phyloP scores from a whole-genome alignment of 192 early-diverging fungal species.

The Coemansia sp. region DNA sequence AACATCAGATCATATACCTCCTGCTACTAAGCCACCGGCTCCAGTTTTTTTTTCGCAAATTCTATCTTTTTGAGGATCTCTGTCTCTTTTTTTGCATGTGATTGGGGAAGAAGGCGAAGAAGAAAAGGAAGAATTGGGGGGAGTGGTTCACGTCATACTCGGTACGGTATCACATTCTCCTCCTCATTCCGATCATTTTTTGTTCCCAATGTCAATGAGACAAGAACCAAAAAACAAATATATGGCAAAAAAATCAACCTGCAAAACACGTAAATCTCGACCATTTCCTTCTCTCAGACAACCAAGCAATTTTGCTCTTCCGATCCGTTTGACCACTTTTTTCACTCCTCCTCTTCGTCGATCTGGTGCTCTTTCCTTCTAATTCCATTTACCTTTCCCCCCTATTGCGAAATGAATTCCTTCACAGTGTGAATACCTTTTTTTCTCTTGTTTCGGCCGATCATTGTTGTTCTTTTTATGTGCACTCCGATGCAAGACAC shows the following conservation, averaged over 20 bases:
- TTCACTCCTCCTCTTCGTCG: not conserved
- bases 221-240: not conserved
- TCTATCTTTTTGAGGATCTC: not conserved
- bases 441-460: not conserved
- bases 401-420: too few species aligned
- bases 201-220: too few species aligned
- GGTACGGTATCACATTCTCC: not conserved
- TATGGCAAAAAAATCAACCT: not conserved
- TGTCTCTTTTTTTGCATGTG: constrained; percentile 3
- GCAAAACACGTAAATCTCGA: not conserved
- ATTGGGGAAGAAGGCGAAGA: not conserved
- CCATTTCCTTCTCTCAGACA: not conserved
- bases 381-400: not conserved
- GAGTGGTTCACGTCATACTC: not conserved
- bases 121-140: not conserved
- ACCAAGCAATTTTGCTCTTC: not conserved
- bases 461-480: too few species aligned
- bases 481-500: too few species aligned
- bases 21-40: not conserved
- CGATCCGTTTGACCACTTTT: not conserved
- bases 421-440: not conserved
- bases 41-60: not conserved
- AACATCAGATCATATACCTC: not conserved
- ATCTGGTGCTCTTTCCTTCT: not conserved
- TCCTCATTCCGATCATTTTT: too few species aligned